Percentiles rank a stretch among this genome's conserved stretches.
Conservation (phyloP, 2,329 filamentous ascomycete species). For the Claviceps purpurea region DNA sequence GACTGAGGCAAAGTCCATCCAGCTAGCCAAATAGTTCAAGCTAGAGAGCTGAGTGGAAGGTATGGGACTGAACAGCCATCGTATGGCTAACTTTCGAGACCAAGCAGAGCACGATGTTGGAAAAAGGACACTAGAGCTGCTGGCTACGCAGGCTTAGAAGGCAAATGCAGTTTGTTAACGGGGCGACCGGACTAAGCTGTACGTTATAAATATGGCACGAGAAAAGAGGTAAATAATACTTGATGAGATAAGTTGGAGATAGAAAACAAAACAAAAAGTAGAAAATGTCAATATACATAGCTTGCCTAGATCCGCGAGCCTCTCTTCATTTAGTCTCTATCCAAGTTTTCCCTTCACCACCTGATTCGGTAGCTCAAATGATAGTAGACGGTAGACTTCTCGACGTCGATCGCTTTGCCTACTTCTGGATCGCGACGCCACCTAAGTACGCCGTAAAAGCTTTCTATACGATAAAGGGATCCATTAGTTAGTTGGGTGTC, state of each 20-base stretch:
- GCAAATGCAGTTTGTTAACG: too few species aligned
- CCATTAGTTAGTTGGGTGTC: not conserved
- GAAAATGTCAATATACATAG: not conserved
- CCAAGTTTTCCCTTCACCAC: too few species aligned
- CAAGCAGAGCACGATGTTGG: too few species aligned
- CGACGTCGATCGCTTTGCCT: not conserved
- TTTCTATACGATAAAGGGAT: slow-evolving; percentile 22
- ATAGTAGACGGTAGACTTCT: too few species aligned
- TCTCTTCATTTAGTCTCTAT: not conserved
- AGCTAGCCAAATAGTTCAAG: not conserved
- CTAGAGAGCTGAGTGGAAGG: not conserved
- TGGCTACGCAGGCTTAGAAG: too few species aligned
- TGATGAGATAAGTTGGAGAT: not conserved
- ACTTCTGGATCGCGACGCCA: slow-evolving; percentile 27
- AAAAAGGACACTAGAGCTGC: too few species aligned
- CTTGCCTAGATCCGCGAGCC: not conserved
- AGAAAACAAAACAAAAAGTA: not conserved
- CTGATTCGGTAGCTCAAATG: too few species aligned
- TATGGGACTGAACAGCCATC: too few species aligned
- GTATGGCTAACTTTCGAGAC: too few species aligned
- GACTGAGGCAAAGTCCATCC: not conserved
- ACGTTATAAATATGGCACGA: too few species aligned
- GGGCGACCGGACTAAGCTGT: too few species aligned
- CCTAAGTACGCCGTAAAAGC: slow-evolving; percentile 39
- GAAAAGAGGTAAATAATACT: too few species aligned